Base-by-base conservation (phyloP, 768 basidiomycete genomes). In the Kwoniella sp. region DNA sequence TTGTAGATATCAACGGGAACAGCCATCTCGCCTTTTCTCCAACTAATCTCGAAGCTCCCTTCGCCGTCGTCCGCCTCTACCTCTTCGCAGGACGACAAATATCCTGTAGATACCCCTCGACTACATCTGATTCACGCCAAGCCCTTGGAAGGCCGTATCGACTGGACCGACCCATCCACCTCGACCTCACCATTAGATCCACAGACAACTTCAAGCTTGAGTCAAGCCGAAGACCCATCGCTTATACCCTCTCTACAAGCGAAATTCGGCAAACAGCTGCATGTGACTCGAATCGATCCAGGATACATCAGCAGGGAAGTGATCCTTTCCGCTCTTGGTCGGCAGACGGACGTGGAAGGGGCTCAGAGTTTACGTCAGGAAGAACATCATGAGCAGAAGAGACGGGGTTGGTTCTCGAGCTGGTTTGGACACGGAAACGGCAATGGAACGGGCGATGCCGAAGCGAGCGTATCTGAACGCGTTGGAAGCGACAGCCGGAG, bases 1-100 rank as follows among this genome's bases (percentile, higher is more conserved):
- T 4, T 20, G 13, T 54, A 78, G 77, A 74, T 80, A 25, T 77
- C 76, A 17, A 77, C 76, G 26, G 79, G 79, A 37, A 80, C 79
- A 57, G 79, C 71, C 7, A 65, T 80, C 8, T 66, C 78, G 9
- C 79, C 79, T 17, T 79, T 80, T 57, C 68, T 80, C 1, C 79
- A 80, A 67, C 61, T 79, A 3, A 57, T 80, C 23, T 74, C 71
- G 22, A 77, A 73, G 45, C 51, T 76, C 51, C 69, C 72, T n/a
- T 22, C 63, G 34, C 41, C 63, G 25, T 51, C 65, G n/a, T 20
- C 58, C 7, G 20, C 65, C 22, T 23, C 58, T 22, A 2, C 12
- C 28, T 11, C 50, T n/a, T n/a, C n/a, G n/a, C n/a, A n/a, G n/a
- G n/a, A n/a, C n/a, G n/a, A n/a, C n/a, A n/a, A n/a, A n/a, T n/a